Percentiles rank a stretch among this genome's conserved stretches.
phyloP scores from a whole-genome alignment of 2,329 filamentous ascomycete genomes.

The Arthrobotrys pseudoclavata region DNA sequence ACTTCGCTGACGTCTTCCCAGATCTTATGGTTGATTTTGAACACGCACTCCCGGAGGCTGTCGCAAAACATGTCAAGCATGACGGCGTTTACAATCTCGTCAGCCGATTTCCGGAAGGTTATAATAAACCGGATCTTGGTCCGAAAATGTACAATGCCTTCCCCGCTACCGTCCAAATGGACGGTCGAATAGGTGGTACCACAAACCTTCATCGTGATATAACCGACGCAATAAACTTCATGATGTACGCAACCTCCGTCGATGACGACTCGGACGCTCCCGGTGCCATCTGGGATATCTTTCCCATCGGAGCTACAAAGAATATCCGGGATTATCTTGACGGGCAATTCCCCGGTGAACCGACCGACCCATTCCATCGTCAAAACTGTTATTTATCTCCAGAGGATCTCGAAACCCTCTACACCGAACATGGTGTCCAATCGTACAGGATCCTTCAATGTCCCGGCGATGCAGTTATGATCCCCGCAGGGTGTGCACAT shows the following conservation, averaged over 20 bases:
- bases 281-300: conserved; percentile 64
- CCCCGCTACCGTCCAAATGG: conserved; percentile 58
- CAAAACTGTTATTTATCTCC: conserved; percentile 63
- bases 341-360: conserved; percentile 39
- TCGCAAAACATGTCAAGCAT: conserved; percentile 60
- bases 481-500: conserved; percentile 64
- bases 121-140: conserved; percentile 63
- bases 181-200: conserved; percentile 61
- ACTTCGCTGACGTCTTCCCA: conserved; percentile 63
- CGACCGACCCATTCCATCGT: conserved; percentile 63
- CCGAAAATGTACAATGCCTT: conserved; percentile 64
- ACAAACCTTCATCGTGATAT: conserved; percentile 64
- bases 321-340: conserved; percentile 62
- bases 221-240: conserved; percentile 64
- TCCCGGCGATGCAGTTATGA: conserved; percentile 63
- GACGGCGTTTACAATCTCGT: conserved; percentile 62
- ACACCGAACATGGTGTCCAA: conserved; percentile 49
- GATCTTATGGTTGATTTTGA: conserved; percentile 63
- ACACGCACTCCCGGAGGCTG: conserved; percentile 62
- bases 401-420: conserved; percentile 60
- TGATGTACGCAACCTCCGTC: conserved; percentile 62
- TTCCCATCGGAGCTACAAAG: conserved; percentile 61
- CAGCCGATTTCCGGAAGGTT: conserved; percentile 60
- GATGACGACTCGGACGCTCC: conserved; percentile 33
- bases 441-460: conserved; percentile 63